Evolutionary conservation across 305 asterid genomes (phyloP).

Genomic region (Petunia hybrid): DNA sequence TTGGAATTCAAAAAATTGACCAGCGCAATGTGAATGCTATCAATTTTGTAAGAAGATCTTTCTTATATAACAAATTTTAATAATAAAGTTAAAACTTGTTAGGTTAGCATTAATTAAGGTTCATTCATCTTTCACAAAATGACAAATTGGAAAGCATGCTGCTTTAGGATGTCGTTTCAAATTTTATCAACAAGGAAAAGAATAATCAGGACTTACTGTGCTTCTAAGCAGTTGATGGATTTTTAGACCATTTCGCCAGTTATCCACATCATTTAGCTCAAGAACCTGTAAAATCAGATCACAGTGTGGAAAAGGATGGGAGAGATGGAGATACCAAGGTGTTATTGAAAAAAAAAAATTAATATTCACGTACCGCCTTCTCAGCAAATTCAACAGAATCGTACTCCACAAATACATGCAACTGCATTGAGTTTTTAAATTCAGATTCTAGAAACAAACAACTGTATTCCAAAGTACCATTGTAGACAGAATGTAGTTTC

Average conservation of each 20-base stretch:
- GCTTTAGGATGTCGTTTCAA: slow-evolving; percentile 22
- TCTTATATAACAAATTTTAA: neutral
- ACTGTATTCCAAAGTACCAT: slow-evolving; percentile 12
- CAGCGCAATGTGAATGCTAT: neutral
- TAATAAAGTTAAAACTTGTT: neutral
- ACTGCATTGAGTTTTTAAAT: slow-evolving; percentile 52
- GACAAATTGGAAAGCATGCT: neutral
- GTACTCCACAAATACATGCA: slow-evolving; percentile 93
- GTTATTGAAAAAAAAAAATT: neutral
- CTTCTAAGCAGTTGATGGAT: slow-evolving; percentile 68
- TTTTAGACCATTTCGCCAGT: slow-evolving; percentile 90
- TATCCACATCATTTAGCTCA: slow-evolving; percentile 77
- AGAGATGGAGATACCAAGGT: slow-evolving; percentile 24
- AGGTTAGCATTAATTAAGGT: neutral
- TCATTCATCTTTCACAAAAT: neutral
- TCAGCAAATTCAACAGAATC: slow-evolving; percentile 83
- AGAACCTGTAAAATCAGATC: slow-evolving; percentile 52
- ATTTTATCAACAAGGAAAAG: neutral
- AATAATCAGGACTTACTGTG: slow-evolving; percentile 53
- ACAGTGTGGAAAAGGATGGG: slow-evolving; percentile 25
- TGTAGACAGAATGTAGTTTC: slow-evolving; percentile 10
- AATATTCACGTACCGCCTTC: slow-evolving; percentile 66
- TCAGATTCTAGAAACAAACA: neutral
- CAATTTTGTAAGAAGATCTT: neutral
- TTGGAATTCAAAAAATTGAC: neutral